A percentile compares a stretch with the other conserved stretches of the same genome.
Conservation (phyloP, 768 basidiomycete species). For the Filobasidium floriforme region DNA sequence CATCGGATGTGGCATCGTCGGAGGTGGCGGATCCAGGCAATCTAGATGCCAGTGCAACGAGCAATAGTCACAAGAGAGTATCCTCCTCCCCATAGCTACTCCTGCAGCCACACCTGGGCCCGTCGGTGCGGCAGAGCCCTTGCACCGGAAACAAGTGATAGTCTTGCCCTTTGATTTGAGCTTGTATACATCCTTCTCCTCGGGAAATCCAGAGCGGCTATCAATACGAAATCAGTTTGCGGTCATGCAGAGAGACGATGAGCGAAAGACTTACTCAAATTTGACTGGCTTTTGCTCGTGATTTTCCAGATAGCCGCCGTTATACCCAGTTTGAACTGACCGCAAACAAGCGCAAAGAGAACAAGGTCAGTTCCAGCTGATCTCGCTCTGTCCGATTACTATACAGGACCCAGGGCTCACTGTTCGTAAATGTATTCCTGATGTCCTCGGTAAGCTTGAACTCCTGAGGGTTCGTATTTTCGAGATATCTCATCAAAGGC, state of each 20-base stretch:
- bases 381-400: background rate
- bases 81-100: conserved; percentile 46
- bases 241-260: conserved; percentile 3
- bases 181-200: conserved; percentile 82
- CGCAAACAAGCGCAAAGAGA: no score
- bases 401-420: conserved; percentile 45
- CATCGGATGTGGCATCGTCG: conserved; percentile 71
- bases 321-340: conserved; percentile 46
- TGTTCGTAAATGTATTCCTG: conserved; percentile 73
- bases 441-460: conserved; percentile 82
- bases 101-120: conserved; percentile 46
- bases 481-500: conserved; percentile 63
- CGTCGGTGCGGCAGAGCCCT: conserved; percentile 61
- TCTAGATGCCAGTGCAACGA: conserved; percentile 93
- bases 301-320: conserved; percentile 75
- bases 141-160: conserved; percentile 86
- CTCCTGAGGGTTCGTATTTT: conserved; percentile 65
- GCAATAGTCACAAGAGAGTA: conserved; percentile 93
- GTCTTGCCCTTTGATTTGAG: conserved; percentile 75
- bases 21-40: conserved; percentile 83
- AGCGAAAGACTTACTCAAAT: conserved; percentile 56
- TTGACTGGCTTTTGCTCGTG: conserved; percentile 69
- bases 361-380: background rate
- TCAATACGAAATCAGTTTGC: conserved; percentile 8
- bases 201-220: conserved; percentile 78